phyloP scores from a whole-genome alignment of 2,329 filamentous ascomycete genomes.

The Boeremia lycopersici region DNA sequence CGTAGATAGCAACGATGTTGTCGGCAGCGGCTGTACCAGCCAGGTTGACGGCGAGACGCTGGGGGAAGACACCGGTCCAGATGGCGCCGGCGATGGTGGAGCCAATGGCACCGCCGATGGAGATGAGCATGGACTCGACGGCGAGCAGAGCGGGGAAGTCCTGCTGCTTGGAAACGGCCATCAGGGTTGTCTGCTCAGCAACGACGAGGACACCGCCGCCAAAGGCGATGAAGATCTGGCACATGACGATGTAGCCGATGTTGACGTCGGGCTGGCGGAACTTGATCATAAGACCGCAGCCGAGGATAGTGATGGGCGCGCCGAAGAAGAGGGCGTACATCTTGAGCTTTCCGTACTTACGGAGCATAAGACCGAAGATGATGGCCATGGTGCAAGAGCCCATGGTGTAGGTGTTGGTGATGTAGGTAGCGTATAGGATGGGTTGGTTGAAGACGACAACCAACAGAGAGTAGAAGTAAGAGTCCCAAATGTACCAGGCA shows the following conservation, averaged over 20 bases:
- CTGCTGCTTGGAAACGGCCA: constrained; percentile 42
- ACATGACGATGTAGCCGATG: constrained; percentile 45
- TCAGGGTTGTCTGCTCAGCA: constrained; percentile 42
- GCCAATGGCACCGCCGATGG: constrained; percentile 57
- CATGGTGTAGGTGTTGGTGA: constrained; percentile 50
- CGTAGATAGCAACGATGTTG: constrained; percentile 54
- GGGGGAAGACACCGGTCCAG: constrained; percentile 66
- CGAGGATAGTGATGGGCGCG: constrained; percentile 42
- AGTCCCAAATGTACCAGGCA: constrained; percentile 49
- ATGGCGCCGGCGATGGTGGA: constrained; percentile 67
- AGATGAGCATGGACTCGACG: constrained; percentile 64
- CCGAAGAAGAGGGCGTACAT: constrained; percentile 36
- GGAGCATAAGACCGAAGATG: constrained; percentile 37
- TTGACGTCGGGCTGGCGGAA: constrained; percentile 45
- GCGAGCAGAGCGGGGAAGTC: constrained; percentile 42
- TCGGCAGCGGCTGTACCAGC: constrained; percentile 52
- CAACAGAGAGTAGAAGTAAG: constrained; percentile 51
- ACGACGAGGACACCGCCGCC: constrained; percentile 43
- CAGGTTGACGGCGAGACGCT: constrained; percentile 53
- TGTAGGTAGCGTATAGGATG: constrained; percentile 45
- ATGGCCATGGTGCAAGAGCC: constrained; percentile 40
- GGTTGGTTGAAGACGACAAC: constrained; percentile 48
- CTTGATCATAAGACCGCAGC: constrained; percentile 46
- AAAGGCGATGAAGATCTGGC: constrained; percentile 45
- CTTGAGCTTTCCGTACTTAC: constrained; percentile 41